These are phyloP conservation scores for Petunia secreta DNA, from an alignment of 257 asterid species.

Conservation along the genomic window DNA sequence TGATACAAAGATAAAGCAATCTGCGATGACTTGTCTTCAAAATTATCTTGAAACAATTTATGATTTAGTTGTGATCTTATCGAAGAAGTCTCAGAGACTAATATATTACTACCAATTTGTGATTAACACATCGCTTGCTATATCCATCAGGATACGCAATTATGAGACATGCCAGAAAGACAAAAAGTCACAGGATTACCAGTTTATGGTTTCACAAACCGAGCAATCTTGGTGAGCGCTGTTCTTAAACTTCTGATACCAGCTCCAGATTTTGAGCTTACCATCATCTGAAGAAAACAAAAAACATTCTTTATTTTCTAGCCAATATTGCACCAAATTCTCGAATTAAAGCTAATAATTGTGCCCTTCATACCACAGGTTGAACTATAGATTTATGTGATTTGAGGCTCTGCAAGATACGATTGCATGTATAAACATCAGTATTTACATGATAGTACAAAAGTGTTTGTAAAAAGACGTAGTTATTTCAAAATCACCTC, in stretches of 20 bases:
- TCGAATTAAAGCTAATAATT: slow-evolving; percentile 16
- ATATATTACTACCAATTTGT: no score
- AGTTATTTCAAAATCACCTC: slow-evolving; percentile 53
- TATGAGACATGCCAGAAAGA: neutral
- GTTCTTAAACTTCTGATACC: slow-evolving; percentile 92
- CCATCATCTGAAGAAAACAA: slow-evolving; percentile 75
- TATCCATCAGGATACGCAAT: neutral
- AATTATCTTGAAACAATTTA: no score
- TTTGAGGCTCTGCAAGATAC: slow-evolving; percentile 73
- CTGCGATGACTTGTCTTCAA: no score
- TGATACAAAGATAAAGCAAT: no score
- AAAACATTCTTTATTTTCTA: slow-evolving; percentile 19
- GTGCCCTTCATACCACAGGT: slow-evolving; percentile 66
- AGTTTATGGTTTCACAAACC: slow-evolving; percentile 58
- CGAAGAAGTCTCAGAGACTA: no score
- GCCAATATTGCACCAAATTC: slow-evolving; percentile 11
- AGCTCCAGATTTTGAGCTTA: slow-evolving; percentile 94
- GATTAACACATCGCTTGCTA: neutral
- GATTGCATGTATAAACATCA: slow-evolving; percentile 29
- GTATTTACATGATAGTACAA: neutral
- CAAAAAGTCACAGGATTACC: slow-evolving; percentile 31
- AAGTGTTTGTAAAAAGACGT: neutral
- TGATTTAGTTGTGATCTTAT: no score
- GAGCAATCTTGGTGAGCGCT: slow-evolving; percentile 74
- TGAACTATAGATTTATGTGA: slow-evolving; percentile 79